Percentiles rank a stretch among this genome's conserved stretches.
Conservation (phyloP, 306 rosid species). For the Citrullus mucosospermus region DNA sequence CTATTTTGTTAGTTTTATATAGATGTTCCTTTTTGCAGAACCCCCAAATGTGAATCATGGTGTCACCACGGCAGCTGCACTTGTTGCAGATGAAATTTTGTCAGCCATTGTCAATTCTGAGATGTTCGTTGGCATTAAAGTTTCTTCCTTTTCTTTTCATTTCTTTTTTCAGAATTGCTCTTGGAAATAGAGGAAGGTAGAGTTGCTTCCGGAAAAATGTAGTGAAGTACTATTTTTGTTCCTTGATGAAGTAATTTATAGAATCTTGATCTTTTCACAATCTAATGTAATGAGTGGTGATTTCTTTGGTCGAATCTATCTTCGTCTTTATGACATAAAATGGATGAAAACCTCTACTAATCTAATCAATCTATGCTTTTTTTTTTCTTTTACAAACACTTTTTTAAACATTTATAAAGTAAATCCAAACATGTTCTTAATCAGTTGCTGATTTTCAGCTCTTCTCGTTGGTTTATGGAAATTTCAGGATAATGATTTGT, state of each 20-base stretch:
- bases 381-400: too few relatives aligned
- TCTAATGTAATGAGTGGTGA: not conserved
- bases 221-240: not conserved
- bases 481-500: not conserved
- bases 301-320: not conserved
- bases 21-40: not conserved
- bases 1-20: not conserved
- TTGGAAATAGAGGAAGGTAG: not conserved
- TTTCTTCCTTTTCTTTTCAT: not conserved
- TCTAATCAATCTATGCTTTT: not conserved
- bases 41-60: not conserved
- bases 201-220: not conserved
- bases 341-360: not conserved
- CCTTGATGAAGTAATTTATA: not conserved
- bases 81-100: conserved; percentile 5
- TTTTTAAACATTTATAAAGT: too few relatives aligned
- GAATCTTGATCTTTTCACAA: not conserved
- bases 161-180: not conserved
- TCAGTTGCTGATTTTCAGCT: not conserved
- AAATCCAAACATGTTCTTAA: too few relatives aligned
- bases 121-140: not conserved
- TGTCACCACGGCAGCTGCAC: not conserved
- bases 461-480: not conserved
- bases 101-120: not conserved
- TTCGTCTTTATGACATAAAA: not conserved